These are phyloP conservation scores for Starmerella apicola DNA, from an alignment of 805 yeast genomes.

Conservation along the genomic window DNA sequence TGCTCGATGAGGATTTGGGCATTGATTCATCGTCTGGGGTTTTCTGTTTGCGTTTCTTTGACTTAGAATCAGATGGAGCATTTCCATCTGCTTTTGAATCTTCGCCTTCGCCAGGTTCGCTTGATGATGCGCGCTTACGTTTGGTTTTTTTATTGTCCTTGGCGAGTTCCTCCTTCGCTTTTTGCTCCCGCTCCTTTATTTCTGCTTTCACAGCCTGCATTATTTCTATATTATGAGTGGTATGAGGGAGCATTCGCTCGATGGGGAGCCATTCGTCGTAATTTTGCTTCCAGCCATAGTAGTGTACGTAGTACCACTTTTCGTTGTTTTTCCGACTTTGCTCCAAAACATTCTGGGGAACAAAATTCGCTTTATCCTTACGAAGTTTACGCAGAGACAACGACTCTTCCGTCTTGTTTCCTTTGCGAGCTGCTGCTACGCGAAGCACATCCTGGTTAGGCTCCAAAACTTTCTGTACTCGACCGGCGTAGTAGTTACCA, in stretches of 20 bases:
- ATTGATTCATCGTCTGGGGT: not conserved
- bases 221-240: constrained; percentile 51
- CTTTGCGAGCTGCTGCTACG: constrained; percentile 6
- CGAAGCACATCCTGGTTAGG: constrained; percentile 11
- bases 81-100: not conserved
- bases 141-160: constrained; percentile 7
- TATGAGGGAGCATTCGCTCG: constrained; percentile 54
- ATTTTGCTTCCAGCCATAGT: constrained; percentile 87
- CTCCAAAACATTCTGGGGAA: constrained; percentile 5
- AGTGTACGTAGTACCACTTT: constrained; percentile 59
- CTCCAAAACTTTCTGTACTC: constrained; percentile 15
- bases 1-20: not conserved
- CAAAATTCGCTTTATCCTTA: constrained; percentile 5
- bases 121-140: not conserved
- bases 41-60: constrained; percentile 3
- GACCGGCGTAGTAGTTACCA: constrained; percentile 18
- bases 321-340: constrained; percentile 25
- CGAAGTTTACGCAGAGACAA: constrained; percentile 21
- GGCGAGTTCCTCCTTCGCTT: constrained; percentile 13
- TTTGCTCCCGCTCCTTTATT: constrained; percentile 26
- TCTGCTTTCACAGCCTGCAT: constrained; percentile 49
- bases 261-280: constrained; percentile 94
- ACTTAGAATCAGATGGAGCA: not conserved
- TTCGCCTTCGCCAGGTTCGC: not conserved
- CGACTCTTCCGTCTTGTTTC: constrained; percentile 9